phyloP scores from a whole-genome alignment of 1,284 basidiomycete genomes.

The Austropuccinia psidii region DNA sequence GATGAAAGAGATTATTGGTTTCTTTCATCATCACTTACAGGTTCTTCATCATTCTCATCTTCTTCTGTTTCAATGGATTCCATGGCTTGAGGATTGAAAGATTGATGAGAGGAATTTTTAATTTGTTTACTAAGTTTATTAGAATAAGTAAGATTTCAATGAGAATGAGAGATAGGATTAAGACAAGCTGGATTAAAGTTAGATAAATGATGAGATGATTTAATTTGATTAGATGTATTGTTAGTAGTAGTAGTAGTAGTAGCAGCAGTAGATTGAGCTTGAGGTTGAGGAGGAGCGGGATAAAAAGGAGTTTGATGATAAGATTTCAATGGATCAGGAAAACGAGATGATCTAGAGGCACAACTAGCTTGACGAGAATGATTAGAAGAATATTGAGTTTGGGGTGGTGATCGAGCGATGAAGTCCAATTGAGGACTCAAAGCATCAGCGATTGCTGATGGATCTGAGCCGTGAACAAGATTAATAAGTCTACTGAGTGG shows the following conservation, averaged over 20 bases:
- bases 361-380: neutral
- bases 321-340: no score
- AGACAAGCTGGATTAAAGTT: no score
- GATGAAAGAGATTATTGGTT: neutral
- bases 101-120: no score
- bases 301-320: no score
- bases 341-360: neutral
- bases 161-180: no score
- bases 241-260: neutral
- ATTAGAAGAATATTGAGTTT: neutral
- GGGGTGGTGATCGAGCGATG: neutral
- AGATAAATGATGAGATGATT: no score
- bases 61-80: constrained; percentile 20
- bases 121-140: no score
- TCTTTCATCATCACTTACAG: neutral
- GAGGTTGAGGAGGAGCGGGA: neutral
- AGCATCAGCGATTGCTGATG: constrained; percentile 10
- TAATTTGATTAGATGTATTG: neutral
- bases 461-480: constrained; percentile 10
- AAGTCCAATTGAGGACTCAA: constrained; percentile 4
- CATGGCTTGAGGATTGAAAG: neutral
- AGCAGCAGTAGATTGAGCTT: neutral
- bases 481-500: constrained; percentile 17
- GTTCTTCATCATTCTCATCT: constrained; percentile 3
- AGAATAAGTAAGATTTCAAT: neutral